Evolutionary conservation across 371 early-diverging fungal genomes (phyloP), one percentile per base, ranked within the genome.

Genomic region (Thermomucor indicae-seudaticae): DNA sequence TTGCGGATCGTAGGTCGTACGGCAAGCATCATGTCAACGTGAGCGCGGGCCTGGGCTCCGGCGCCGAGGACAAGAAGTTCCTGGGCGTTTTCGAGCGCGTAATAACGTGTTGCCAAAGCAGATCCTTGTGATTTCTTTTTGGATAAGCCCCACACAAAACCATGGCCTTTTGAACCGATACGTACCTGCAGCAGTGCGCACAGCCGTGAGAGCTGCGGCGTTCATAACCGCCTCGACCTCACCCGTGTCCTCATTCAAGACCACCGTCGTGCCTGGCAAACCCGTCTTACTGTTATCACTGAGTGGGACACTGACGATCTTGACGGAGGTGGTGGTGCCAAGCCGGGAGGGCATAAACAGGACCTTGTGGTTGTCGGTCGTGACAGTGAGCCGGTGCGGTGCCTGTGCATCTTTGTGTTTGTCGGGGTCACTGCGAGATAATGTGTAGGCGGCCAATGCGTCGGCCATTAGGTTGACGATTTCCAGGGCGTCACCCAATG

Each of bases 271-370:
- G 0, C 76, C 75, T 0, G 83, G 81, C 4, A 83, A 45, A 16
- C 83, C 83, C 4, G 64, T 53, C 42, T 68, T 62, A 23, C 75
- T 70, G n/a, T n/a, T n/a, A 20, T 76, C 71, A 2, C 62, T 57
- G 5, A 64, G 59, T 14, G 81, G 81, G 0, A 77, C 70, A 39
- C 80, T 77, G 22, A 83, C 83, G 16, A 83, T 63, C 49, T 83
- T 83, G 54, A 83, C 61, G n/a, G 71, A 74, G 0, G 81, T 75
- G 4, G 72, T 68, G 7, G 67, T 50, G 27, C 73, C 58, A 29
- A 80, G 65, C 22, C 83, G 61, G 5, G 81, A 72, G 14, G 83
- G 83, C 83, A 83, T 83, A 58, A 77, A 72, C 23, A 83, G 52
- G 0, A 75, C 70, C 24, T 70, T 53, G 43, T 75, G 79, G n/a